Percentiles rank a stretch among this genome's conserved stretches.
These are phyloP conservation scores for Cladosporium velox DNA, from an alignment of 2,329 filamentous ascomycete genomes.

Conservation along the genomic window DNA sequence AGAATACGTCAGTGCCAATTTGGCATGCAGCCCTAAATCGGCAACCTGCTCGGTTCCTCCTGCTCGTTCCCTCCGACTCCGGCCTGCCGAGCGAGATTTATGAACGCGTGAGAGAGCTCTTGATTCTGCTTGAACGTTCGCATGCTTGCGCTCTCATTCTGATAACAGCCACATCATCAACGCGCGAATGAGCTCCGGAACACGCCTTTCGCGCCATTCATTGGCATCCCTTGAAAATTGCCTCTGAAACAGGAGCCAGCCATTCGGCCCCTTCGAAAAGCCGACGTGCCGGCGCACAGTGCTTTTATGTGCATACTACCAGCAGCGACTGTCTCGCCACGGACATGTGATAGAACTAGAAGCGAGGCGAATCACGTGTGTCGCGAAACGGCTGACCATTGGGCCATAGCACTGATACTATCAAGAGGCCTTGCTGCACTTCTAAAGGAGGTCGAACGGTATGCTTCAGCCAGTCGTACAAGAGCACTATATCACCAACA, in stretches of 20 bases:
- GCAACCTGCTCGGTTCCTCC: constrained; percentile 7
- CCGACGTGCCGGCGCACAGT: background rate
- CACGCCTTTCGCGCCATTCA: background rate
- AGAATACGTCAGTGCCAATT: constrained; percentile 9
- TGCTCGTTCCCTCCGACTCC: background rate
- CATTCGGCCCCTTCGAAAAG: background rate
- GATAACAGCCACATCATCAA: background rate
- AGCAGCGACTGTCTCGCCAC: background rate
- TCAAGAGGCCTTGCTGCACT: background rate
- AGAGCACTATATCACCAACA: background rate
- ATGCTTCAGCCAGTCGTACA: background rate
- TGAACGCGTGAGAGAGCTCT: constrained; percentile 1
- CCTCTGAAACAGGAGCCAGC: background rate
- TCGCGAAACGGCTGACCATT: background rate
- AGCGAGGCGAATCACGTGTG: background rate
- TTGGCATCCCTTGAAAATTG: background rate
- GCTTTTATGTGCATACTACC: background rate
- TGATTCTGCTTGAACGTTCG: background rate
- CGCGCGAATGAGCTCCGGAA: background rate
- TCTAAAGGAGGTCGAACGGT: too few relatives aligned
- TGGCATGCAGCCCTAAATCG: constrained; percentile 12
- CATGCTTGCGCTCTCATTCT: background rate
- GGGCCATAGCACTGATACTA: background rate
- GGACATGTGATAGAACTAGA: background rate
- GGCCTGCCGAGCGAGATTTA: background rate